Evolutionary conservation across 1,284 basidiomycete species (phyloP), one percentile per base, ranked within the genome.

Genomic region (Ganoderma leucocontextum): DNA sequence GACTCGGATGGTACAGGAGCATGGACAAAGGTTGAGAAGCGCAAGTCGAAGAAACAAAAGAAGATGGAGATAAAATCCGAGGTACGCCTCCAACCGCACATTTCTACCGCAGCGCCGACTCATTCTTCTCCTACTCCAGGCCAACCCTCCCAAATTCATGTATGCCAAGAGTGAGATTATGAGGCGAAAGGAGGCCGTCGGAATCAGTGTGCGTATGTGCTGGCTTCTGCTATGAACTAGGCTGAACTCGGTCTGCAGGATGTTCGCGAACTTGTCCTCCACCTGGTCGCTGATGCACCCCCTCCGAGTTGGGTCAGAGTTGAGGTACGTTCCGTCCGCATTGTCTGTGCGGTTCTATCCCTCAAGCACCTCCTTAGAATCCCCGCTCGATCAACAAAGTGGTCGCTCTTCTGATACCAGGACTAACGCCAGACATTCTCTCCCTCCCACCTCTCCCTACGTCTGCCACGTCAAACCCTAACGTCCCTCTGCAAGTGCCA

Each of bases 301-400:
- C 90, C 91, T 2, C 91, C 93, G 0, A 89, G 89, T 63, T 98
- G 95, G 95, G 85, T 97, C 36, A 85, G 89, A 67, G 87, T 96
- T 53, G 92, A 96, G 79, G 95, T 95, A 63, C 57, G 85, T 75
- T 13, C 13, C 29, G 17, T 62, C 9, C 49, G 8, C 42, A 29
- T 15, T n/a, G 59, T 47, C 68, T 4, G 49, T 61, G 38, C 55
- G 65, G 29, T 64, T 19, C 7, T 29, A 35, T 42, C 15, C 25
- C 17, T 63, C 38, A 65, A 42, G 55, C 61, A 68, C 62, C 39
- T 41, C 64, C 5, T 74, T 47, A 95, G 94, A 92, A 96, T 78
- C 84, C 88, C 1, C 83, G 85, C 13, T 83, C 86, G 53, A 90
- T 97, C 39, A 84, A 90, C 71, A 95, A 92, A 79, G 90, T 95